These are phyloP conservation scores for Mucor ambiguus DNA, from an alignment of 371 early-diverging fungal species.

Conservation along the genomic window DNA sequence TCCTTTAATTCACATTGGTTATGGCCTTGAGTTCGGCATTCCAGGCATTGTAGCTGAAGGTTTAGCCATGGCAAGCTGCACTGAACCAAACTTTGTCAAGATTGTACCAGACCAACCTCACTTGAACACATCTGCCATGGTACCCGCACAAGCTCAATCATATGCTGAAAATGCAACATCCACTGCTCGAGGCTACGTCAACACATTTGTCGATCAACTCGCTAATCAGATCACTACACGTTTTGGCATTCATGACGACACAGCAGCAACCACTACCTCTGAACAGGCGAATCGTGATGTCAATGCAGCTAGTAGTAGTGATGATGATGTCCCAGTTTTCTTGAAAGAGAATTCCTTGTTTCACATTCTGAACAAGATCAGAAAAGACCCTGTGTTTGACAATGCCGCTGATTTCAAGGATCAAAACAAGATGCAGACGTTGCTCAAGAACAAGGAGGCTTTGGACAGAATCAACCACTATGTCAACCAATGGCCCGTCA, in stretches of 20 bases:
- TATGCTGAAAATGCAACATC: slow-evolving; percentile 23
- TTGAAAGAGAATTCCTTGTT: slow-evolving; percentile 30
- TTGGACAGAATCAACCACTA: slow-evolving; percentile 33
- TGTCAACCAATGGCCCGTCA: slow-evolving; percentile 35
- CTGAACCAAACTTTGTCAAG: slow-evolving; percentile 19
- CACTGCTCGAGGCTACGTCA: slow-evolving; percentile 8
- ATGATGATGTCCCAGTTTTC: slow-evolving; percentile 13
- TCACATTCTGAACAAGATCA: slow-evolving; percentile 28
- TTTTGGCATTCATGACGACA: slow-evolving; percentile 12
- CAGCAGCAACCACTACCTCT: neutral
- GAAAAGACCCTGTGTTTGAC: slow-evolving; percentile 41
- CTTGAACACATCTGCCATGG: neutral
- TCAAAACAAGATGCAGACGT: slow-evolving; percentile 19
- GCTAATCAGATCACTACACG: slow-evolving; percentile 12
- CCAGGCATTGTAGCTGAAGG: slow-evolving; percentile 58
- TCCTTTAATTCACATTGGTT: slow-evolving; percentile 70
- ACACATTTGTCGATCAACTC: slow-evolving; percentile 11
- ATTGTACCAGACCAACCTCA: slow-evolving; percentile 23
- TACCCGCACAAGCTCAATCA: slow-evolving; percentile 12
- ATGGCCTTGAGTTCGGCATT: slow-evolving; percentile 66
- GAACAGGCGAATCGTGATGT: neutral
- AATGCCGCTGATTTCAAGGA: slow-evolving; percentile 18
- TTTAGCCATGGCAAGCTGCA: slow-evolving; percentile 56
- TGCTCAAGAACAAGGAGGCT: slow-evolving; percentile 28
- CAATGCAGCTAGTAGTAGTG: neutral